Conservation (phyloP, 2,329 filamentous ascomycete genomes). For the Emergomyces africanus region DNA sequence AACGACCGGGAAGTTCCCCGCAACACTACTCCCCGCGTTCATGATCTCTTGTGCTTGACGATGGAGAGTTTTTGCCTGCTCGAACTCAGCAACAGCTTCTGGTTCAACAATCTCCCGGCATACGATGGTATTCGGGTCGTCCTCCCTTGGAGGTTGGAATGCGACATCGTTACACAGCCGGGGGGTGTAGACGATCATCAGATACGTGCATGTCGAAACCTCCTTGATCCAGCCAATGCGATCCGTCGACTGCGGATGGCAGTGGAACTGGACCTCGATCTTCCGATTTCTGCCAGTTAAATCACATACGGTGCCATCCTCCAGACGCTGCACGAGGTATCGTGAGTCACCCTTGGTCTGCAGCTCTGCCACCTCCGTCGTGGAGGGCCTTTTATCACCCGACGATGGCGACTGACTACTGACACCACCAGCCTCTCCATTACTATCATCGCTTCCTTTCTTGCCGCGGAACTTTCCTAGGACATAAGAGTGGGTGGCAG, state of each 20-base stretch:
- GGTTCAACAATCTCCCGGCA: slow-evolving; percentile 59
- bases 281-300: slow-evolving; percentile 68
- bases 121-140: slow-evolving; percentile 60
- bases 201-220: slow-evolving; percentile 75
- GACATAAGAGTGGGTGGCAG: slow-evolving; percentile 60
- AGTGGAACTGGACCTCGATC: slow-evolving; percentile 70
- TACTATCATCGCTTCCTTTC: slow-evolving; percentile 20
- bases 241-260: slow-evolving; percentile 61
- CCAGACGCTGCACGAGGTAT: slow-evolving; percentile 73
- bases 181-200: slow-evolving; percentile 87
- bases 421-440: slow-evolving; percentile 19
- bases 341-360: slow-evolving; percentile 72
- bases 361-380: slow-evolving; percentile 46
- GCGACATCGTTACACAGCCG: slow-evolving; percentile 77
- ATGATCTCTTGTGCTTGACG: slow-evolving; percentile 20
- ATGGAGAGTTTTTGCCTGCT: slow-evolving; percentile 20
- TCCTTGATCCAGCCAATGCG: slow-evolving; percentile 90
- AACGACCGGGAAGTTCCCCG: slow-evolving; percentile 31
- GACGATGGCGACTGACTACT: slow-evolving; percentile 10
- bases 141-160: slow-evolving; percentile 69
- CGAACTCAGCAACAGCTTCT: slow-evolving; percentile 39
- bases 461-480: slow-evolving; percentile 48
- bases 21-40: slow-evolving; percentile 11
- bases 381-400: slow-evolving; percentile 17
- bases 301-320: slow-evolving; percentile 72